Conservation (phyloP, 2,329 filamentous ascomycete genomes). For the Fusarium devonianum region DNA sequence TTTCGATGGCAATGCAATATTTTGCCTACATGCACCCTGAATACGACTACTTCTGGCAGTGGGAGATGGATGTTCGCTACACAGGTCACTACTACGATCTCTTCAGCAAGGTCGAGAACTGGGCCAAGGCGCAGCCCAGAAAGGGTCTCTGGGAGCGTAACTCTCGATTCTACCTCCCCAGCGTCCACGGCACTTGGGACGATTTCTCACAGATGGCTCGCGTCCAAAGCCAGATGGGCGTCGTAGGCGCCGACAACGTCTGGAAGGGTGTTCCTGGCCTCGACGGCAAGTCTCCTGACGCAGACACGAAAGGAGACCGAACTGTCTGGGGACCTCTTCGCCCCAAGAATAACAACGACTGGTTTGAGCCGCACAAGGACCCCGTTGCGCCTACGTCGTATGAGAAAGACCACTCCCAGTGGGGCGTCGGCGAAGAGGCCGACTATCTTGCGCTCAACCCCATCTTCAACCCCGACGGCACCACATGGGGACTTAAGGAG, state of each 20-base stretch:
- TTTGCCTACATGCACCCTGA: slow-evolving; percentile 89
- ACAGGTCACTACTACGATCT: slow-evolving; percentile 85
- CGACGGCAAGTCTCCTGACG: slow-evolving; percentile 49
- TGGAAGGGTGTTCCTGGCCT: slow-evolving; percentile 63
- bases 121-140: slow-evolving; percentile 75
- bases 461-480: slow-evolving; percentile 87
- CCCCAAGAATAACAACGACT: slow-evolving; percentile 71
- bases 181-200: slow-evolving; percentile 79
- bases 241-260: slow-evolving; percentile 69
- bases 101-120: slow-evolving; percentile 72
- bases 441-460: slow-evolving; percentile 93
- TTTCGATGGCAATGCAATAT: slow-evolving; percentile 94
- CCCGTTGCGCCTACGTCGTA: slow-evolving; percentile 72
- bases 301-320: slow-evolving; percentile 51
- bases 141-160: slow-evolving; percentile 86
- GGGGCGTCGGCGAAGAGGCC: slow-evolving; percentile 90
- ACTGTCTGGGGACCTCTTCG: slow-evolving; percentile 85
- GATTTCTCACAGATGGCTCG: slow-evolving; percentile 78
- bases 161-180: slow-evolving; percentile 78
- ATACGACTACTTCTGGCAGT: slow-evolving; percentile 92
- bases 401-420: slow-evolving; percentile 81
- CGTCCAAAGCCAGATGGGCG: slow-evolving; percentile 76
- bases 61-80: slow-evolving; percentile 93
- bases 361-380: slow-evolving; percentile 76
- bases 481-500: slow-evolving; percentile 81